Percentiles rank a stretch among this genome's conserved stretches.
Evolutionary conservation across 2,329 filamentous ascomycete species (phyloP).

Genomic region (Ilyonectria sp.): DNA sequence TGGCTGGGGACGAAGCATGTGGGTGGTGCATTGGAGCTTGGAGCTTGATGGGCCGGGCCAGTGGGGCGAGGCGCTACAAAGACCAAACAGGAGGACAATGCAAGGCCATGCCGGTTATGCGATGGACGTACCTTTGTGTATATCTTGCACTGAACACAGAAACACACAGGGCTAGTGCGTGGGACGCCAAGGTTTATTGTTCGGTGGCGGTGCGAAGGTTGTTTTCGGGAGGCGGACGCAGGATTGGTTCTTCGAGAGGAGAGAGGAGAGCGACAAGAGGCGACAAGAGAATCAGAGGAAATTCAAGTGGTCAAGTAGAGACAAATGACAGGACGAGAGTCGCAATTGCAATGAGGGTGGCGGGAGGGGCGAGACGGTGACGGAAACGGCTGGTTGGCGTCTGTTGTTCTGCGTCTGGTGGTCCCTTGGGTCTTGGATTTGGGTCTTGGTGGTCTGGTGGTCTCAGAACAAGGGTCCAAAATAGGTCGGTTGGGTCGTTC

Average conservation of each 20-base stretch:
- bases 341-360: slow-evolving; percentile 6
- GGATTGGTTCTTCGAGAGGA: background rate
- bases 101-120: background rate
- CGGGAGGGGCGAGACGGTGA: background rate
- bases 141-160: background rate
- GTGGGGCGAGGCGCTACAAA: slow-evolving; percentile 1
- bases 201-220: background rate
- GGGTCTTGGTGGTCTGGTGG: slow-evolving; percentile 4
- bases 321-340: background rate
- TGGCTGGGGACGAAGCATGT: slow-evolving; percentile 1
- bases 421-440: background rate
- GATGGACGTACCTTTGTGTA: slow-evolving; percentile 6
- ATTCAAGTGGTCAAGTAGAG: background rate
- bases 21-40: background rate
- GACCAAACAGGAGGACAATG: slow-evolving; percentile 5
- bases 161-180: background rate
- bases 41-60: background rate
- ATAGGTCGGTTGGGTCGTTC: slow-evolving; percentile 5
- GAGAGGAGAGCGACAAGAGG: background rate
- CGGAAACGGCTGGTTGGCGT: background rate
- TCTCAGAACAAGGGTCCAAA: slow-evolving; percentile 7
- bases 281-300: background rate
- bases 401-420: background rate
- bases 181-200: slow-evolving; percentile 6
- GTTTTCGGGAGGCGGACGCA: background rate